Base-by-base conservation (phyloP, 1,139 yeast genomes). In the Debaryomycetaceae sp. region DNA sequence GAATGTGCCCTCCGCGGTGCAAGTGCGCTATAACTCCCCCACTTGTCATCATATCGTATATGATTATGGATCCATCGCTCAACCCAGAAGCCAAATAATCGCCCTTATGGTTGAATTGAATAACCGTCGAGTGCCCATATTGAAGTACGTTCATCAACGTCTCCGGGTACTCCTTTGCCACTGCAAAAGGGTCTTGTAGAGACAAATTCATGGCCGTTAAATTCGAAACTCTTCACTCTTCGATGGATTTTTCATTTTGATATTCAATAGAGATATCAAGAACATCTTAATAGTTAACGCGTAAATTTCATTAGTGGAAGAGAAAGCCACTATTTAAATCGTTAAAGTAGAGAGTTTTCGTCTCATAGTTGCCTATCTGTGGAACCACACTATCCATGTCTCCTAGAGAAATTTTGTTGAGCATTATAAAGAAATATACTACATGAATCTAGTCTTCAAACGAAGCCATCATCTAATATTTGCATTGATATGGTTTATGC, bases 131-230 rank as follows among this genome's bases (percentile, higher is more conserved):
- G 50, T 84, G 91, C 0, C 94, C 88, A 60, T 75, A 71, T 30
- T 58, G 66, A 36, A 88, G 65, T 0, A 91, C 80, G 45, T 79
- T 79, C 2, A 86, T 76, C 18, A 88, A 73, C 1, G 85, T 75
- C 49, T 91, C 96, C 0, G 98, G 98, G 53, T 80, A 91, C 57
- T 91, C 98, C 55, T 88, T 91, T 11, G 95, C 84, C 30, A 91
- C 89, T 5, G 95, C 82, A 59, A 89, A 88, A 3, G 98, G 98
- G 61, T 91, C 98, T 50, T 87, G 80, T 17, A 91, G 71, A n/a
- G 95, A 75, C 38, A 88, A 72, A 61, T 91, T 91, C 95, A 87
- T 85, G 29, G 11, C 31, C 11, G 26, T 8, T 22, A n/a, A n/a
- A n/a, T n/a, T n/a, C n/a, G n/a, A n/a, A n/a, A n/a, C n/a, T n/a